Evolutionary conservation across 805 yeast species (phyloP).

Genomic region (Candida manassasensis): DNA sequence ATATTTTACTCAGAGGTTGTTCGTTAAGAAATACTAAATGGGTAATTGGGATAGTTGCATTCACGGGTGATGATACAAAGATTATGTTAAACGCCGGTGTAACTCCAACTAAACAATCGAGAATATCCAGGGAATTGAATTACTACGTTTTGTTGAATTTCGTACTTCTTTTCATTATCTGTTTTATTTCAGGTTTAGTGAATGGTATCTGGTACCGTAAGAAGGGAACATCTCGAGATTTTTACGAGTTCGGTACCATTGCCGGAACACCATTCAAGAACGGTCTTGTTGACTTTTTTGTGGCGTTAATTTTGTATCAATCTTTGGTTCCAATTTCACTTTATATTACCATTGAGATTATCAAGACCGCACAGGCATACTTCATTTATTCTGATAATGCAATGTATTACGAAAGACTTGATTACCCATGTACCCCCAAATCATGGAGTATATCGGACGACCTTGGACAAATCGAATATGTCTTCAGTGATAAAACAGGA

Average conservation of each 20-base stretch:
- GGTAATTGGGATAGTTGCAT: constrained; percentile 73
- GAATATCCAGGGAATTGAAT: constrained; percentile 70
- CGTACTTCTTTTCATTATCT: constrained; percentile 54
- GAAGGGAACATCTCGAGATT: constrained; percentile 48
- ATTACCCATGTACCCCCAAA: constrained; percentile 80
- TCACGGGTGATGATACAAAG: constrained; percentile 76
- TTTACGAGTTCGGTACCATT: constrained; percentile 64
- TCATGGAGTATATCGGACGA: constrained; percentile 86
- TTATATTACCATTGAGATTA: constrained; percentile 76
- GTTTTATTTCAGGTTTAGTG: constrained; percentile 65
- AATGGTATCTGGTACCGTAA: constrained; percentile 62
- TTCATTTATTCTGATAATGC: constrained; percentile 72
- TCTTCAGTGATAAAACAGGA: constrained; percentile 82
- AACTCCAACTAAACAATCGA: constrained; percentile 73
- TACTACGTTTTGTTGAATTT: constrained; percentile 67
- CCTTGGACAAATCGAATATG: constrained; percentile 79
- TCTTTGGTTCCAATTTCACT: constrained; percentile 79
- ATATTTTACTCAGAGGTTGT: constrained; percentile 70
- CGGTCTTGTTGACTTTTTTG: constrained; percentile 71
- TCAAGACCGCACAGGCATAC: constrained; percentile 76
- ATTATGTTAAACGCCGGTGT: constrained; percentile 77
- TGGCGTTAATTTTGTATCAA: constrained; percentile 70
- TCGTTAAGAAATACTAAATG: constrained; percentile 77
- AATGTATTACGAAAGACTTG: constrained; percentile 64
- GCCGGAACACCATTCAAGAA: constrained; percentile 62